Conservation (phyloP, 768 basidiomycete genomes). For the Chalciporus pseudorubinellus region DNA sequence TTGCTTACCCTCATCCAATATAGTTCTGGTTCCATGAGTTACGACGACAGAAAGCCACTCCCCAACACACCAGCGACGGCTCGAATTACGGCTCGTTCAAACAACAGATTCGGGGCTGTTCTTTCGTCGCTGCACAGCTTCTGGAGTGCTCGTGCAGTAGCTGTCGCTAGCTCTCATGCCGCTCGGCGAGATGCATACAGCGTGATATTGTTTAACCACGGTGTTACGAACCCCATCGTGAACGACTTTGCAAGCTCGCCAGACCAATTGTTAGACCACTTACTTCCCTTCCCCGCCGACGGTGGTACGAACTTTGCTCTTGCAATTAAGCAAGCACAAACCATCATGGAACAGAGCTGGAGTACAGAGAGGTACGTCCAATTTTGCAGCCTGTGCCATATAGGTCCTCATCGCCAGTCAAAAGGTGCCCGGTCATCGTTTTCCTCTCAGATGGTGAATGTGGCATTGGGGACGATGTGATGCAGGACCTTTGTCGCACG, state of each 20-base stretch:
- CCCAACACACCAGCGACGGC: slow-evolving; percentile 39
- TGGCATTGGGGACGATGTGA: slow-evolving; percentile 31
- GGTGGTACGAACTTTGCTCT: slow-evolving; percentile 44
- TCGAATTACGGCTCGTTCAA: slow-evolving; percentile 34
- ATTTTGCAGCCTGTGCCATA: too few species aligned
- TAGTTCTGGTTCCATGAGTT: slow-evolving; percentile 53
- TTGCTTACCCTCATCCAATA: neutral
- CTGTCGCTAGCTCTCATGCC: slow-evolving; percentile 26
- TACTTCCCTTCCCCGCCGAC: slow-evolving; percentile 32
- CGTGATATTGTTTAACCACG: slow-evolving; percentile 44
- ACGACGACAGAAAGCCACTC: slow-evolving; percentile 43
- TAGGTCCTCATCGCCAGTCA: neutral
- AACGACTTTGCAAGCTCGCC: slow-evolving; percentile 50
- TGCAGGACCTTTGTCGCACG: slow-evolving; percentile 41
- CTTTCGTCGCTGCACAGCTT: slow-evolving; percentile 54
- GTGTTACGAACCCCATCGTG: slow-evolving; percentile 22
- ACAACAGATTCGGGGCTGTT: slow-evolving; percentile 59
- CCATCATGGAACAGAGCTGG: slow-evolving; percentile 46
- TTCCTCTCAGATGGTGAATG: slow-evolving; percentile 54
- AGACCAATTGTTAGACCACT: slow-evolving; percentile 38
- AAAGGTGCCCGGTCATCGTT: slow-evolving; percentile 29
- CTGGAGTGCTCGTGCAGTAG: slow-evolving; percentile 51
- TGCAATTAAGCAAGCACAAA: slow-evolving; percentile 39
- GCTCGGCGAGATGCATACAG: slow-evolving; percentile 54
- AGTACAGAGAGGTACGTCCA: slow-evolving; percentile 44